Evolutionary conservation across 2,329 filamentous ascomycete genomes (phyloP).

Genomic region (Colletotrichum chlorophyti): DNA sequence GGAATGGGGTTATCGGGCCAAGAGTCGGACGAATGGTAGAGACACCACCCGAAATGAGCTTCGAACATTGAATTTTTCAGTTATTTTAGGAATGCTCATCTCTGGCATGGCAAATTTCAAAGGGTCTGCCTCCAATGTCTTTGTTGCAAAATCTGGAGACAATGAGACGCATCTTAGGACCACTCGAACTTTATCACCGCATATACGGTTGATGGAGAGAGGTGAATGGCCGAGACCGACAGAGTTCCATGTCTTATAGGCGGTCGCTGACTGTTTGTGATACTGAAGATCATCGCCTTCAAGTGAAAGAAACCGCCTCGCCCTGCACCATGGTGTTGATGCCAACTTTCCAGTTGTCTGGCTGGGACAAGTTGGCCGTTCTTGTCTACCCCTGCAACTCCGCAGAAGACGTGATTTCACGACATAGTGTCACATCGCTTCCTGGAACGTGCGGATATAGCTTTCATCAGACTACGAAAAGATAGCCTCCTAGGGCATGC

Average conservation of each 20-base stretch:
- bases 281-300: not conserved
- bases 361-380: slow-evolving; percentile 14
- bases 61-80: not conserved
- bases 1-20: slow-evolving; percentile 14
- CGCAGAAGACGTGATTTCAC: not conserved
- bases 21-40: not conserved
- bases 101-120: not conserved
- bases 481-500: not conserved
- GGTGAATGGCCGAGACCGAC: too few species aligned
- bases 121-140: not conserved
- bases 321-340: slow-evolving; percentile 5
- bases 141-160: too few species aligned
- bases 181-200: too few species aligned
- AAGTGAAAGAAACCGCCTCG: slow-evolving; percentile 7
- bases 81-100: not conserved
- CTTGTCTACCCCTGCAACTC: not conserved
- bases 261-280: not conserved
- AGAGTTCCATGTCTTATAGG: not conserved
- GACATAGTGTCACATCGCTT: too few species aligned
- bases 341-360: slow-evolving; percentile 21
- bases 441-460: too few species aligned
- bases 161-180: too few species aligned
- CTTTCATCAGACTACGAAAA: too few species aligned
- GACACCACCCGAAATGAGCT: slow-evolving; percentile 11
- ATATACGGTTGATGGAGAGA: too few species aligned